phyloP scores from a whole-genome alignment of 257 asterid species.

The Solanum pennellii region DNA sequence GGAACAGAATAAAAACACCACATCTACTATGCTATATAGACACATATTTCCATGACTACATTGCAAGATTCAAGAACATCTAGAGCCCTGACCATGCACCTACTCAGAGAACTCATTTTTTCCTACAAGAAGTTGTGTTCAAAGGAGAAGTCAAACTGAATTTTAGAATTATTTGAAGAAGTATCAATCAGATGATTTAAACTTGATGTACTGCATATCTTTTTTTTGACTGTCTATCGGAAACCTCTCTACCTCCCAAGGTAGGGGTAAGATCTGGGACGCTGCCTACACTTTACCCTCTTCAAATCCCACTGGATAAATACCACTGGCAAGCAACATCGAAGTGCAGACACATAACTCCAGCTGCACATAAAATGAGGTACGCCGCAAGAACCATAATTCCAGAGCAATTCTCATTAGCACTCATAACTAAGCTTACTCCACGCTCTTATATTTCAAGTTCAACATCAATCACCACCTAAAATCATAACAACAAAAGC shows the following conservation, averaged over 20 bases:
- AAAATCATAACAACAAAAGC: neutral
- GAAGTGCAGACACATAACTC: neutral
- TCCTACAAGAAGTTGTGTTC: neutral
- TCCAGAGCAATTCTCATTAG: neutral
- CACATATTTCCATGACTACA: neutral
- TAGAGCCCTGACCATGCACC: neutral
- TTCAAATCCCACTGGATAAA: neutral
- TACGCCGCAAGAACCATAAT: neutral
- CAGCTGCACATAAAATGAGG: neutral
- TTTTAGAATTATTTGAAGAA: neutral
- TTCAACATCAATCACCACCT: neutral
- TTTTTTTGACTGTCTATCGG: neutral
- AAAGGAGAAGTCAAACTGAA: neutral
- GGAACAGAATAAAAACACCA: neutral
- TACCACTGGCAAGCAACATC: neutral
- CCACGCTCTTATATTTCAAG: neutral
- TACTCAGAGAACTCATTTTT: neutral
- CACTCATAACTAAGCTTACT: neutral
- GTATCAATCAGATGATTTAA: neutral
- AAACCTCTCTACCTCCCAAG: neutral
- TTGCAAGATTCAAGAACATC: neutral
- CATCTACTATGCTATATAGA: neutral
- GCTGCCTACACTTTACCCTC: neutral
- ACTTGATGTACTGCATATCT: neutral
- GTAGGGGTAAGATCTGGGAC: neutral